Conservation (phyloP, 331 rosid genomes). For the Arachis monticola region DNA sequence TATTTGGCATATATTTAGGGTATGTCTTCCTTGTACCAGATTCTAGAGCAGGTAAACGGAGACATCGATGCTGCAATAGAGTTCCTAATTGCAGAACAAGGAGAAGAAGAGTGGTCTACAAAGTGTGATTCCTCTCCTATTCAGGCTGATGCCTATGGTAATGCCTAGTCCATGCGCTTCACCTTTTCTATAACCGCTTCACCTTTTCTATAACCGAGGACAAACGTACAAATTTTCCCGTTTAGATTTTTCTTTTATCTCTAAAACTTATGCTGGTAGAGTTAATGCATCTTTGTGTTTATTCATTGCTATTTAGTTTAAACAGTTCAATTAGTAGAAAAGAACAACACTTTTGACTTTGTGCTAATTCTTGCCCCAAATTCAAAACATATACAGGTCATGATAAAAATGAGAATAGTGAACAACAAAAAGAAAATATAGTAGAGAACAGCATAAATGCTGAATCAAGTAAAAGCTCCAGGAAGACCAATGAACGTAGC, state of each 20-base stretch:
- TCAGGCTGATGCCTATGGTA: slow-evolving; percentile 55
- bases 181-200: too few relatives aligned
- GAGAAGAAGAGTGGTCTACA: slow-evolving; percentile 53
- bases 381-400: slow-evolving; percentile 42
- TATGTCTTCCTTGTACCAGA: slow-evolving; percentile 48
- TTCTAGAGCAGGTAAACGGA: slow-evolving; percentile 68
- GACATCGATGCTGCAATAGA: slow-evolving; percentile 81
- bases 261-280: neutral
- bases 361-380: slow-evolving; percentile 15
- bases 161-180: slow-evolving; percentile 44
- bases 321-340: slow-evolving; percentile 4
- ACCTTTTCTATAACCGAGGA: slow-evolving; percentile 22
- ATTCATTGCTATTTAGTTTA: slow-evolving; percentile 15
- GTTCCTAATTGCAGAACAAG: slow-evolving; percentile 80
- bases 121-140: slow-evolving; percentile 48
- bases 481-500: slow-evolving; percentile 34
- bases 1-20: slow-evolving; percentile 16
- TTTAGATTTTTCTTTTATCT: neutral
- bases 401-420: slow-evolving; percentile 37
- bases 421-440: slow-evolving; percentile 41
- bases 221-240: slow-evolving; percentile 23
- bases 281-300: slow-evolving; percentile 20
- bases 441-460: slow-evolving; percentile 46
- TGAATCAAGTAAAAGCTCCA: slow-evolving; percentile 36
- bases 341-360: slow-evolving; percentile 2